A percentile compares a stretch with the other conserved stretches of the same genome.
These are phyloP conservation scores for Trichophyton simii DNA, from an alignment of 2,329 filamentous ascomycete species.

Conservation along the genomic window DNA sequence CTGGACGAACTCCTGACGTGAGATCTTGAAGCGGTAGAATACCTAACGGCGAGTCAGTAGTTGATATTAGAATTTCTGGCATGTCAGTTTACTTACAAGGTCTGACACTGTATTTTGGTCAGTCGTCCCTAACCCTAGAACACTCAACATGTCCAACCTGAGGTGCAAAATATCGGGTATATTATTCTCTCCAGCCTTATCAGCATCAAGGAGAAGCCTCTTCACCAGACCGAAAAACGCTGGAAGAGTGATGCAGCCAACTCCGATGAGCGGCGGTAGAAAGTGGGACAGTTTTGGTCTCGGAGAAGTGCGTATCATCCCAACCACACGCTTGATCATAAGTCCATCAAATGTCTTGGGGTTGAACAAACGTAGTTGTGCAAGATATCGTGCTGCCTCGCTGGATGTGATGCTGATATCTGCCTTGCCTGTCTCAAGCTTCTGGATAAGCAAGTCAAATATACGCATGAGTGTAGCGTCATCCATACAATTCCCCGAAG, in stretches of 20 bases:
- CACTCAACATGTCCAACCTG: constrained; percentile 6
- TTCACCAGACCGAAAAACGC: constrained; percentile 28
- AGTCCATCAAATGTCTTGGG: constrained; percentile 33
- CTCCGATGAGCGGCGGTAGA: constrained; percentile 32
- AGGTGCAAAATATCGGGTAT: constrained; percentile 2
- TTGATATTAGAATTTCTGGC: not conserved
- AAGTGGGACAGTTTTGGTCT: constrained; percentile 23
- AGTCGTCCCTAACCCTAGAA: not conserved
- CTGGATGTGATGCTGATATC: constrained; percentile 22
- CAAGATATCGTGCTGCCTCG: constrained; percentile 30
- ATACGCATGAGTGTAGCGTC: constrained; percentile 32
- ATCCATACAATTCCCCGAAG: constrained; percentile 35
- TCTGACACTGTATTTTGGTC: constrained; percentile 13
- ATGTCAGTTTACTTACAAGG: constrained; percentile 17
- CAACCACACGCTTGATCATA: constrained; percentile 32
- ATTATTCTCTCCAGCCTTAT: constrained; percentile 7
- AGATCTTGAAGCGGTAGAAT: constrained; percentile 29
- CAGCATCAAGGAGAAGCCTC: constrained; percentile 21
- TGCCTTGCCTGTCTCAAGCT: constrained; percentile 23
- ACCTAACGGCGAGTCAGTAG: constrained; percentile 15
- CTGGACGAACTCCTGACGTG: constrained; percentile 28
- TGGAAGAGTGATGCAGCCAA: constrained; percentile 34
- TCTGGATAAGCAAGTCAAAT: constrained; percentile 30
- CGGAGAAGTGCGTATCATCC: constrained; percentile 24
- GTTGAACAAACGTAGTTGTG: constrained; percentile 33